A percentile compares a stretch with the other conserved stretches of the same genome.
Conservation (phyloP, 2,329 filamentous ascomycete genomes). For the Rutstroemia sp. region DNA sequence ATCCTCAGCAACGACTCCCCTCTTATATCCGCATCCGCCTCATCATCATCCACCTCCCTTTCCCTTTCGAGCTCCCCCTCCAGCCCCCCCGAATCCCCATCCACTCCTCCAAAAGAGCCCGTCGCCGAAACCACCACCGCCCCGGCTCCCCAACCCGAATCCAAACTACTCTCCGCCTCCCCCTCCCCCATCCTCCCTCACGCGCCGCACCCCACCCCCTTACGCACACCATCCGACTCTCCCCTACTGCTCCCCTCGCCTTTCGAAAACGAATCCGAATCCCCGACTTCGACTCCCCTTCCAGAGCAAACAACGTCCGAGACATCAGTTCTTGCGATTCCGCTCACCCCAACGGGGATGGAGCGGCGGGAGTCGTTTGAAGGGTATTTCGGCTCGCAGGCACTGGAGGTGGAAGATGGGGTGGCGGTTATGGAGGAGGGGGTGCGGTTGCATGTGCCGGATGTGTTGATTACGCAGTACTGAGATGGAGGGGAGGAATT, state of each 20-base stretch:
- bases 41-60: neutral
- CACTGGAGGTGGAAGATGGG: conserved; percentile 42
- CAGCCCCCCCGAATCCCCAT: neutral
- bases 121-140: neutral
- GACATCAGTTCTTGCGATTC: neutral
- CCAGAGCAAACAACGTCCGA: conserved; percentile 12
- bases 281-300: conserved; percentile 5
- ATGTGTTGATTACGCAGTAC: conserved; percentile 33
- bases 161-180: neutral
- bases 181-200: too few species aligned
- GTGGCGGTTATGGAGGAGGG: conserved; percentile 51
- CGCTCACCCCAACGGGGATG: conserved; percentile 18
- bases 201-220: too few species aligned
- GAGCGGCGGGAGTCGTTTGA: conserved; percentile 29
- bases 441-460: conserved; percentile 39
- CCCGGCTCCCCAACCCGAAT: neutral
- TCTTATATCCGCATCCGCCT: neutral
- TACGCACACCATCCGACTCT: too few species aligned
- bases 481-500: neutral
- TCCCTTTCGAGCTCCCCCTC: neutral
- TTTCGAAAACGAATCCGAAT: neutral
- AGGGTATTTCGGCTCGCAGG: conserved; percentile 32
- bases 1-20: conserved; percentile 3
- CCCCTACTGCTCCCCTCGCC: neutral
- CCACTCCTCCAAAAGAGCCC: neutral